Evolutionary conservation across 1,139 yeast genomes (phyloP).

Genomic region (Blastobotrys apis): DNA sequence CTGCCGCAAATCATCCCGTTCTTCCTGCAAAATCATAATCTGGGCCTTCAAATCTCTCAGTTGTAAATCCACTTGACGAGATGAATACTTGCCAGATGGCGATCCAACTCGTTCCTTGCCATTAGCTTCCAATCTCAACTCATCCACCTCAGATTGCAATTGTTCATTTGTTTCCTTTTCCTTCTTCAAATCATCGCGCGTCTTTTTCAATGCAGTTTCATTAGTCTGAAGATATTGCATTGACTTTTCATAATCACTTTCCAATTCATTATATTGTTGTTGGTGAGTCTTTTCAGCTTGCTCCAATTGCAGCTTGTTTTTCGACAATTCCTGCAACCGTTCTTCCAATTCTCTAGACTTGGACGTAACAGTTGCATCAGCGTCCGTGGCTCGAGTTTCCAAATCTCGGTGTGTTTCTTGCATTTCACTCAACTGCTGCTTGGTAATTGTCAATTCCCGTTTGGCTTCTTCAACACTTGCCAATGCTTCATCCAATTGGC

Average conservation of each 20-base stretch:
- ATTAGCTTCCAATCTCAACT: constrained; percentile 42
- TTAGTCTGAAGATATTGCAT: constrained; percentile 69
- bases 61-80: constrained; percentile 71
- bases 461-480: constrained; percentile 16
- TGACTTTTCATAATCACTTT: constrained; percentile 65
- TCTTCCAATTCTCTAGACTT: constrained; percentile 18
- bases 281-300: constrained; percentile 8
- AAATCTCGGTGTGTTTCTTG: constrained; percentile 13
- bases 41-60: constrained; percentile 83
- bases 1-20: constrained; percentile 73
- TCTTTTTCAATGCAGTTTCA: constrained; percentile 65
- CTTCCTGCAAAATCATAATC: constrained; percentile 72
- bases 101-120: constrained; percentile 20
- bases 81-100: constrained; percentile 46
- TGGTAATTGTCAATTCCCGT: constrained; percentile 12
- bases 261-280: constrained; percentile 26
- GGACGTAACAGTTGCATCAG: constrained; percentile 4
- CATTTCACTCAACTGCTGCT: constrained; percentile 13
- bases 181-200: constrained; percentile 65
- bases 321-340: constrained; percentile 13
- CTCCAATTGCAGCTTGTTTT: neutral
- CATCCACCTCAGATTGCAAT: constrained; percentile 64
- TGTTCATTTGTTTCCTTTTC: constrained; percentile 55
- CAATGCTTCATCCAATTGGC: constrained; percentile 22
- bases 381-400: constrained; percentile 10